Evolutionary conservation across 2,329 filamentous ascomycete species (phyloP).

Genomic region (Lecanicillium sp.): DNA sequence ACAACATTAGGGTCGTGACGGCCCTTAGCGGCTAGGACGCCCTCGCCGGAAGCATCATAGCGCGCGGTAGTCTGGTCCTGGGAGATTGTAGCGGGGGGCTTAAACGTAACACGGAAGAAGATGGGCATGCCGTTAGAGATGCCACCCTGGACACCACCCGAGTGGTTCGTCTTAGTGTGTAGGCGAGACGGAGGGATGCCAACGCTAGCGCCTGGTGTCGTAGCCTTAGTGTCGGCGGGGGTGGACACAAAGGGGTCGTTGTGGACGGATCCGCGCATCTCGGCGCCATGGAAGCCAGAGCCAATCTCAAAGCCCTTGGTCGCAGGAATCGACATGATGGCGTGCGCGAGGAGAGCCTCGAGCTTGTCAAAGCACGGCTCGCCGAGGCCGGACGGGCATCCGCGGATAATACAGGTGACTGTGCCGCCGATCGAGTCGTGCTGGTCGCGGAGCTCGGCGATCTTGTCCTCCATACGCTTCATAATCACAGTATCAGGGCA

Average conservation of each 20-base stretch:
- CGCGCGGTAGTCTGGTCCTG: constrained; percentile 78
- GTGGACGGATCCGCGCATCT: constrained; percentile 81
- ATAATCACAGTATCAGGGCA: constrained; percentile 64
- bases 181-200: constrained; percentile 41
- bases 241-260: constrained; percentile 80
- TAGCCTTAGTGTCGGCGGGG: constrained; percentile 39
- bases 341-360: constrained; percentile 84
- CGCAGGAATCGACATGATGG: constrained; percentile 91
- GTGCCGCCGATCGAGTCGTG: constrained; percentile 91
- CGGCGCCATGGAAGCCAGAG: constrained; percentile 82
- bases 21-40: constrained; percentile 83
- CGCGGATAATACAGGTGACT: constrained; percentile 88
- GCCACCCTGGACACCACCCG: constrained; percentile 88
- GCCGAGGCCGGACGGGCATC: constrained; percentile 77
- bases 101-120: constrained; percentile 94
- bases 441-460: constrained; percentile 70
- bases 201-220: constrained; percentile 13
- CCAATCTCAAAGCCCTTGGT: constrained; percentile 96
- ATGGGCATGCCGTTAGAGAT: constrained; percentile 91
- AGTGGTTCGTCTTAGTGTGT: constrained; percentile 89
- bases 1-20: constrained; percentile 92
- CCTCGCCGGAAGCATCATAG: constrained; percentile 65
- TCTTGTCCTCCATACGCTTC: constrained; percentile 69
- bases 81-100: constrained; percentile 88
- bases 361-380: constrained; percentile 96